phyloP scores from a whole-genome alignment of 2,329 filamentous ascomycete species.

The Fusarium pseudonygamai region DNA sequence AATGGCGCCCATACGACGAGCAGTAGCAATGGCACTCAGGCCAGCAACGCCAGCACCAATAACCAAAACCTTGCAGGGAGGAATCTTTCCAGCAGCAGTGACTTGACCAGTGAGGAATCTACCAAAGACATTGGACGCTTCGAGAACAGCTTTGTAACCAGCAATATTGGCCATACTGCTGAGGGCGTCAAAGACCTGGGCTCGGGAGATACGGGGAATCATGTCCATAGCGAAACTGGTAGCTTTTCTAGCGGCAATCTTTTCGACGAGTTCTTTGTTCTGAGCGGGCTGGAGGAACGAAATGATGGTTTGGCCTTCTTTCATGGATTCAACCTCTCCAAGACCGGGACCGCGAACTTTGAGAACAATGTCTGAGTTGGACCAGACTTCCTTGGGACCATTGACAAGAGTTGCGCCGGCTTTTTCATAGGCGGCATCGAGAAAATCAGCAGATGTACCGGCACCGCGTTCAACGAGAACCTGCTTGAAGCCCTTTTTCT shows the following conservation, averaged over 20 bases:
- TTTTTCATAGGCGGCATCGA: slow-evolving; percentile 78
- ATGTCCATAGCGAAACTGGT: slow-evolving; percentile 92
- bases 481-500: slow-evolving; percentile 85
- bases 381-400: slow-evolving; percentile 73
- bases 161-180: slow-evolving; percentile 96
- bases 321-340: slow-evolving; percentile 74
- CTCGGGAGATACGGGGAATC: slow-evolving; percentile 88
- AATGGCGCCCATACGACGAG: slow-evolving; percentile 86
- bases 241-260: slow-evolving; percentile 73
- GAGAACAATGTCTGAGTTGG: slow-evolving; percentile 78
- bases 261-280: slow-evolving; percentile 79
- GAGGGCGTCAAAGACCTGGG: slow-evolving; percentile 87
- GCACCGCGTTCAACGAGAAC: slow-evolving; percentile 84
- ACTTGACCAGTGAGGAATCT: slow-evolving; percentile 90
- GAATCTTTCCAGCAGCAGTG: slow-evolving; percentile 89
- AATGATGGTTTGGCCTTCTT: slow-evolving; percentile 77
- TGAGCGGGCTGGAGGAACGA: slow-evolving; percentile 86
- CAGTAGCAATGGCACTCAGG: slow-evolving; percentile 86
- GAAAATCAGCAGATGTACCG: slow-evolving; percentile 80
- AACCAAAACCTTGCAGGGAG: slow-evolving; percentile 88
- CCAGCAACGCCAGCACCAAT: slow-evolving; percentile 92
- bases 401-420: slow-evolving; percentile 83
- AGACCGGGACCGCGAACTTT: slow-evolving; percentile 82
- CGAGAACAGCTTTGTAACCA: slow-evolving; percentile 90
- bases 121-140: slow-evolving; percentile 89